phyloP scores from a whole-genome alignment of 2,329 filamentous ascomycete genomes.

The Ciborinia camelliae region DNA sequence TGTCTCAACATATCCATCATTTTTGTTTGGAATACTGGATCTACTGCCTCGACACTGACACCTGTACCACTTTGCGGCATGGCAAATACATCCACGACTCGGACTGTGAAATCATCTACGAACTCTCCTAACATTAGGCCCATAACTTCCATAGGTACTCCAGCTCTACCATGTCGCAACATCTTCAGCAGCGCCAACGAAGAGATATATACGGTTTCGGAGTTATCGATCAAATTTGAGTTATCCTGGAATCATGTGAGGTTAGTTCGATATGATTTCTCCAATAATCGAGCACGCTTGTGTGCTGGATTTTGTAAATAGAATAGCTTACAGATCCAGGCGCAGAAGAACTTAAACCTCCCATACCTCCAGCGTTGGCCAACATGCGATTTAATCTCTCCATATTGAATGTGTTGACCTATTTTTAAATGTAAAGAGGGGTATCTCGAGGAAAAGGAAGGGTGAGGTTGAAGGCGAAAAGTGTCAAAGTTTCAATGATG shows the following conservation, averaged over 20 bases:
- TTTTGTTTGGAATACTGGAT: slow-evolving; percentile 98
- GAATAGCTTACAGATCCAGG: slow-evolving; percentile 56
- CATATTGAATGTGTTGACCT: slow-evolving; percentile 52
- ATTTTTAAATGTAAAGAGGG: neutral
- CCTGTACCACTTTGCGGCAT: slow-evolving; percentile 99
- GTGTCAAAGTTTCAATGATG: slow-evolving; percentile 16
- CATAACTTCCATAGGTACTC: slow-evolving; percentile 99
- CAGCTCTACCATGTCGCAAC: slow-evolving; percentile 93
- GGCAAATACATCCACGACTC: slow-evolving; percentile 97
- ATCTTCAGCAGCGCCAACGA: slow-evolving; percentile 97
- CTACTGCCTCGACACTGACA: slow-evolving; percentile 96
- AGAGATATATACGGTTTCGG: slow-evolving; percentile 98
- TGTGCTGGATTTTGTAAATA: slow-evolving; percentile 2
- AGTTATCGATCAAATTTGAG: slow-evolving; percentile 91
- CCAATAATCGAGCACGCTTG: slow-evolving; percentile 15
- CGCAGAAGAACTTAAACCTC: slow-evolving; percentile 51
- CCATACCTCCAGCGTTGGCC: slow-evolving; percentile 68
- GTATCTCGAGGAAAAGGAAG: slow-evolving; percentile 8
- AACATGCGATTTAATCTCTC: slow-evolving; percentile 90
- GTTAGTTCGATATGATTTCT: slow-evolving; percentile 22
- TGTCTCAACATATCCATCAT: slow-evolving; percentile 99
- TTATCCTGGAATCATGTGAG: slow-evolving; percentile 63
- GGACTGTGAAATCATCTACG: slow-evolving; percentile 97
- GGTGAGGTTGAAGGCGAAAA: slow-evolving; percentile 9
- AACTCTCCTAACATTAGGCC: slow-evolving; percentile 98